Base-by-base conservation (phyloP, 2,329 filamentous ascomycete genomes). In the Gnomoniopsis smithogilvyi region DNA sequence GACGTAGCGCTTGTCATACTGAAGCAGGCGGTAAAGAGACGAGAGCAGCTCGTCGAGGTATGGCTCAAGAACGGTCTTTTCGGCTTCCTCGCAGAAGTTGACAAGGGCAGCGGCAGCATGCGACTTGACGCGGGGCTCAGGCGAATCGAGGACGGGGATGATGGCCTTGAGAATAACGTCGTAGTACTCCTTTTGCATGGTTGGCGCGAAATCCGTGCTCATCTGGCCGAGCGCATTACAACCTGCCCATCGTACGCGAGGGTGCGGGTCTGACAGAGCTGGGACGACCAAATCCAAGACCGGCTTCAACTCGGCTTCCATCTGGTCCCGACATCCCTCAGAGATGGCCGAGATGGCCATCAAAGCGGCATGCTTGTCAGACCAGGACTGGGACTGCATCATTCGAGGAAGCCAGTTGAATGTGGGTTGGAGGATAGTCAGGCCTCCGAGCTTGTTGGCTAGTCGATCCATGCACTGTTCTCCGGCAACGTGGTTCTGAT, bases 291-390 rank as follows among this genome's bases (percentile, higher is more conserved):
- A 82, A 64, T 96, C 92, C 51, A 99, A 82, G 22, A 99, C 94
- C 70, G 97, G 93, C 72, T 92, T 91, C 3, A 99, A 81, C 73
- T 99, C 95, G 46, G 90, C 90, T 65, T 96, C 83, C 95, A 99
- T 99, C 63, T 97, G 81, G 26, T 98, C 94, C 60, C 92, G 88
- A 71, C 95, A 99, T 41, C 95, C 95, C 74, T 99, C 95, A 0
- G 95, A 98, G 64, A 99, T 99, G 65, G 95, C 95, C 2, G 94
- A 98, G 62, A 99, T 97, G 24, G 95, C 95, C 95, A 99, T 99
- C 54, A 99, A 84, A 50, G 95, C 95, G 34, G 95, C 95, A 73
- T 99, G 95, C 63, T 94, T 87, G 73, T 99, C 95, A 69, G 91
- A 87, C 95, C 95, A 99, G 33, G 92, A 86, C 67, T 91, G 89